Conservation (phyloP, 495 filamentous ascomycete genomes). For the Coniosporium apollinis region DNA sequence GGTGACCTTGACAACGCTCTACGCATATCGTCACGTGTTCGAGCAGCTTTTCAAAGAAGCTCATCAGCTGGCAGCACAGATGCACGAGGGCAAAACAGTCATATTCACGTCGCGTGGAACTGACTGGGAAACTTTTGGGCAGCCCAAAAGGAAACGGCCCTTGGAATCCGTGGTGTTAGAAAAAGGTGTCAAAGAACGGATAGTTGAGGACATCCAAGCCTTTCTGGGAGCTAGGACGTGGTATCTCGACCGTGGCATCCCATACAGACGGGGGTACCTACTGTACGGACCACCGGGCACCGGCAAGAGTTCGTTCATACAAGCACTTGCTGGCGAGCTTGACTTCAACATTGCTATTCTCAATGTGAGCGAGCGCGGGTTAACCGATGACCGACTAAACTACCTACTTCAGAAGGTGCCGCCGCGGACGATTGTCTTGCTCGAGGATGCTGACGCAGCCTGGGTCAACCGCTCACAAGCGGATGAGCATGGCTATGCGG, state of each 20-base stretch:
- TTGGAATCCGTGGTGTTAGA: conserved; percentile 79
- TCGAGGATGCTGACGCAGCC: conserved; percentile 93
- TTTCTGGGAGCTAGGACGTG: conserved; percentile 65
- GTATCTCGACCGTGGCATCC: conserved; percentile 91
- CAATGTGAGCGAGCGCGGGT: conserved; percentile 79
- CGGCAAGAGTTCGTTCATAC: conserved; percentile 92
- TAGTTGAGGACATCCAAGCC: conserved; percentile 72
- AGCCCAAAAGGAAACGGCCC: conserved; percentile 73
- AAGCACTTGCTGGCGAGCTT: conserved; percentile 78
- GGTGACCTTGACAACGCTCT: conserved; percentile 79
- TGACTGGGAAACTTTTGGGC: conserved; percentile 70
- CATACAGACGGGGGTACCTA: conserved; percentile 84
- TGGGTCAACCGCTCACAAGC: conserved; percentile 60
- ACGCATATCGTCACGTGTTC: conserved; percentile 70
- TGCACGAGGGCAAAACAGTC: conserved; percentile 83
- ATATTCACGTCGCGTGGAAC: conserved; percentile 75
- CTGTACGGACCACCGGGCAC: conserved; percentile 88
- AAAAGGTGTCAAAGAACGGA: conserved; percentile 63
- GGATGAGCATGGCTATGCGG: conserved; percentile 71
- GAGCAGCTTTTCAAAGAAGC: conserved; percentile 74
- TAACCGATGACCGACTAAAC: conserved; percentile 85
- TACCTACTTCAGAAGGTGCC: conserved; percentile 80
- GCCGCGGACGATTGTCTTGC: conserved; percentile 62
- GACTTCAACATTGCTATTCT: conserved; percentile 91
- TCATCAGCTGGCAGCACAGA: conserved; percentile 53